Base-by-base conservation (phyloP, 2,329 filamentous ascomycete species). In the Aspergillus sergii region DNA sequence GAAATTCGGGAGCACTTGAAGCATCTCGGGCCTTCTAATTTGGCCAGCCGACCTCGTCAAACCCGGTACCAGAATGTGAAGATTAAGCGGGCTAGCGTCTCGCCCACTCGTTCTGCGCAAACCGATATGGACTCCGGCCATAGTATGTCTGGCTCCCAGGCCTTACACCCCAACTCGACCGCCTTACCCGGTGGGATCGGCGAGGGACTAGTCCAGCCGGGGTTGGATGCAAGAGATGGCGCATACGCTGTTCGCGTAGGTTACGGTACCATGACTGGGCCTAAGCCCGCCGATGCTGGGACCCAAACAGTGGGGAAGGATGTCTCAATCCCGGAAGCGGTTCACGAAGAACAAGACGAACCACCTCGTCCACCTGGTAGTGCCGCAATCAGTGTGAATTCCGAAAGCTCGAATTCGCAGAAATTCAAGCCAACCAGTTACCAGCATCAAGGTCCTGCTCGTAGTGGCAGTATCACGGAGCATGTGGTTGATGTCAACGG, bases 391-490 rank as follows among this genome's bases (percentile, higher is more conserved):
- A 77, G 72, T 56, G 56, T 66, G 23, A 60, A 55, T 11, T 75
- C 73, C 3, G 64, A 62, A 23, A 69, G 72, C 36, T 68, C 68
- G n/a, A 69, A 60, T 2, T 51, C 66, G 1, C 66, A 65, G 21
- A 66, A 71, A 26, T 61, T 32, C 1, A 68, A 71, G 9, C 57
- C 57, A 12, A 77, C 67, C 34, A 65, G 68, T 32, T 78, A 79
- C 45, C 71, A 74, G 21, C 78, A 78, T 57, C 80, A 80, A 39
- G 82, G 84, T 10, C 81, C 83, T 5, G 88, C 89, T 7, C 84
- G 90, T 61, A 92, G 89, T 68, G 91, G 91, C 32, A 92, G 89
- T 73, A 92, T 94, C 69, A 93, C 91, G 0, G 91, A 94, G 76
- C 91, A 91, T 64, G 82, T 91, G n/a, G 81, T 93, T 61, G 89